Conservation (phyloP, 2,329 filamentous ascomycete species). For the Dothistroma septosporum region DNA sequence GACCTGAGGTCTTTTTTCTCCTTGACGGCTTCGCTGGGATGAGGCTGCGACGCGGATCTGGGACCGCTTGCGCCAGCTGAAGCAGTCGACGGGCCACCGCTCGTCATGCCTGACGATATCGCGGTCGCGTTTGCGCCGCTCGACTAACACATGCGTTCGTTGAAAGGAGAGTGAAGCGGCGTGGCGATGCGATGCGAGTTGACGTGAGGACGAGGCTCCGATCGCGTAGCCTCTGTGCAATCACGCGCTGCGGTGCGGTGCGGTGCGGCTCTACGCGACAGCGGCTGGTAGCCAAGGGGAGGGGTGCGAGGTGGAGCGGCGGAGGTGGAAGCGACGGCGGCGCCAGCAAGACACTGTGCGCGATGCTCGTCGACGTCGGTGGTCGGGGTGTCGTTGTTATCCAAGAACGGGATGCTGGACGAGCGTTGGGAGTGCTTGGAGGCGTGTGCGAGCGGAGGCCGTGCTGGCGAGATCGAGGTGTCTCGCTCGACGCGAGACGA, state of each 20-base stretch:
- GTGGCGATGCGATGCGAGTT: background rate
- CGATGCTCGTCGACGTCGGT: background rate
- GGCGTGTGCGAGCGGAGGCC: background rate
- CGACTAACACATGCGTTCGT: constrained; percentile 24
- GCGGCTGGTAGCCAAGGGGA: background rate
- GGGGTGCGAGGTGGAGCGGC: background rate
- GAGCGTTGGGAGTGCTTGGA: background rate
- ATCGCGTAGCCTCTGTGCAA: background rate
- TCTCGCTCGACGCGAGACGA: background rate
- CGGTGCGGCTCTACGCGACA: constrained; percentile 6
- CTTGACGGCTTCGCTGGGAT: constrained; percentile 63
- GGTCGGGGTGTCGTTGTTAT: background rate
- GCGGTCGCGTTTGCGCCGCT: constrained; percentile 17
- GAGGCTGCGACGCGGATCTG: constrained; percentile 42
- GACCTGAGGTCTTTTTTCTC: constrained; percentile 84
- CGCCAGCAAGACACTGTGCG: background rate
- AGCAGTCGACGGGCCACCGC: constrained; percentile 38
- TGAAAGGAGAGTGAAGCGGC: background rate
- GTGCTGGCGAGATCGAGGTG: background rate
- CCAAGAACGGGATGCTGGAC: background rate
- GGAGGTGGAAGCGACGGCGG: background rate
- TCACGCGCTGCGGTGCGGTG: constrained; percentile 10
- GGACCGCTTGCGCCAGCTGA: constrained; percentile 43
- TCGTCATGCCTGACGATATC: constrained; percentile 37
- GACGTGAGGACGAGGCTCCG: constrained; percentile 5